phyloP scores from a whole-genome alignment of 495 filamentous ascomycete genomes.

The Trichoderma erinaceum region DNA sequence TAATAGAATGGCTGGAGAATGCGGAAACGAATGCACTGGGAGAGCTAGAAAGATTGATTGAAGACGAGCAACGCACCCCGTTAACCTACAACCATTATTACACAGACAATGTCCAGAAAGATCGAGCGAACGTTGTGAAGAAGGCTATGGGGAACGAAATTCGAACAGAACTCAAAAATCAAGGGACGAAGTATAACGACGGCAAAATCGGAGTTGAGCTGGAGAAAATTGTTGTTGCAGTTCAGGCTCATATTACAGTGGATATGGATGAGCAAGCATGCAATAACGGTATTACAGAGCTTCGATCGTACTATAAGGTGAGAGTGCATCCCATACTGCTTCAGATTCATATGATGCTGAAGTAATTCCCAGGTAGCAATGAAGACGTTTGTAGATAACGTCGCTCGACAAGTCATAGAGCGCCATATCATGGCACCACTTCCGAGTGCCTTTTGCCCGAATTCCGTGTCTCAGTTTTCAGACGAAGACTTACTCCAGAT shows the following conservation, averaged over 20 bases:
- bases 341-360: background rate
- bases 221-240: background rate
- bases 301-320: constrained; percentile 33
- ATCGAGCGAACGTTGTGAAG: background rate
- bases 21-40: background rate
- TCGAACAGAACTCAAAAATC: too few relatives aligned
- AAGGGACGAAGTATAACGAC: background rate
- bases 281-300: constrained; percentile 14
- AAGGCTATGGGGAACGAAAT: background rate
- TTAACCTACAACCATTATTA: constrained; percentile 28
- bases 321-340: too few relatives aligned
- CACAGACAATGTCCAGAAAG: constrained; percentile 23
- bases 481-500: constrained; percentile 19
- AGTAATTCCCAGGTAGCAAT: constrained; percentile 28
- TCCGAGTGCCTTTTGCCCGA: constrained; percentile 17
- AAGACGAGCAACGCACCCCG: constrained; percentile 21
- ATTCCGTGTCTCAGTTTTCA: constrained; percentile 13
- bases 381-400: constrained; percentile 39
- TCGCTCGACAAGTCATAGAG: constrained; percentile 35
- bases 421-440: constrained; percentile 25
- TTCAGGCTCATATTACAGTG: background rate
- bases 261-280: constrained; percentile 23
- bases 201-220: background rate
- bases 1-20: background rate
- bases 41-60: constrained; percentile 19